phyloP scores from a whole-genome alignment of 225 moss, liverwort and hornwort genomes.

The Anthoceros angustus region DNA sequence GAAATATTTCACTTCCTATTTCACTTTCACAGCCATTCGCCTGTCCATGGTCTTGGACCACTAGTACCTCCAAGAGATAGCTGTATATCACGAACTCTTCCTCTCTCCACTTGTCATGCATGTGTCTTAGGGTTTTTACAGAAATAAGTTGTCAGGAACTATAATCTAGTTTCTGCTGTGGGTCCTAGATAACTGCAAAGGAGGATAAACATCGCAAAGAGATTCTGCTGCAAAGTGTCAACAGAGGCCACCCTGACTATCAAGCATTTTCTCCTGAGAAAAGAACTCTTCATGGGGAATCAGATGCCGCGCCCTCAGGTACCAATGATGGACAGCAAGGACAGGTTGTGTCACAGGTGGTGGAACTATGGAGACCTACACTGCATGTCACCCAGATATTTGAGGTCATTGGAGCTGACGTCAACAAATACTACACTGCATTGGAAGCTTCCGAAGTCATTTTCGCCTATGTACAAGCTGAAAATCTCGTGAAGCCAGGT shows the following conservation, averaged over 20 bases:
- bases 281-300: not conserved
- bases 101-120: not conserved
- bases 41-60: too few relatives aligned
- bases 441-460: slow-evolving; percentile 1
- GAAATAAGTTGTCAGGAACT: not conserved
- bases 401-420: slow-evolving; percentile 5
- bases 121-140: not conserved
- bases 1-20: too few relatives aligned
- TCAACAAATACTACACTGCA: slow-evolving; percentile 8
- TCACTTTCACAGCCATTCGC: too few relatives aligned
- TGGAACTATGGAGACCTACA: slow-evolving; percentile 6
- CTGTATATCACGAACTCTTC: too few relatives aligned
- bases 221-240: slow-evolving; percentile 3
- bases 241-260: slow-evolving; percentile 7
- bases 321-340: not conserved
- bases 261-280: slow-evolving; percentile 1
- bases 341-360: slow-evolving; percentile 2
- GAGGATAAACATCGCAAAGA: slow-evolving; percentile 10
- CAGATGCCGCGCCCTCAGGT: not conserved
- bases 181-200: slow-evolving; percentile 3
- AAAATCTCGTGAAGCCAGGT: slow-evolving; percentile 1
- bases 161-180: not conserved
- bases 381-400: slow-evolving; percentile 5
- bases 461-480: slow-evolving; percentile 1
- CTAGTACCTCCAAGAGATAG: too few relatives aligned